phyloP scores from a whole-genome alignment of 1,284 basidiomycete species.

The Fomitopsis palustris region DNA sequence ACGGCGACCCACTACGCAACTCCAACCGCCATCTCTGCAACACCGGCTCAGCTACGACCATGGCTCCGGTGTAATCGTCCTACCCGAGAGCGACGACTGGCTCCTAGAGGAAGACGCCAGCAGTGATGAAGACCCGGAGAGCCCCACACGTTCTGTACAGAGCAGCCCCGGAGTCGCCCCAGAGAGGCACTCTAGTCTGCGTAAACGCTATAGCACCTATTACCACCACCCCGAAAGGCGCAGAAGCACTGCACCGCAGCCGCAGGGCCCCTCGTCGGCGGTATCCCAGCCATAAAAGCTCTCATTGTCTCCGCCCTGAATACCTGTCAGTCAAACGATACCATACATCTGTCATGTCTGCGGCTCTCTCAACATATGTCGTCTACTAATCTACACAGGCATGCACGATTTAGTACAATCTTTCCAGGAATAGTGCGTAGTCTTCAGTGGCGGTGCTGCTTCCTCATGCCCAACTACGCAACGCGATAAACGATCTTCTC shows the following conservation, averaged over 20 bases:
- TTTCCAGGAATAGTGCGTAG: too few species aligned
- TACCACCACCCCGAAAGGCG: slow-evolving; percentile 74
- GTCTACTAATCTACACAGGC: neutral
- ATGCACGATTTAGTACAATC: neutral
- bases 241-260: slow-evolving; percentile 19
- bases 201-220: slow-evolving; percentile 61
- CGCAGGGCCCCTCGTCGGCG: neutral
- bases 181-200: slow-evolving; percentile 16
- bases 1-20: slow-evolving; percentile 19
- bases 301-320: neutral
- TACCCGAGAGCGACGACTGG: slow-evolving; percentile 78
- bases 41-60: slow-evolving; percentile 76
- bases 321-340: too few species aligned
- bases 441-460: too few species aligned
- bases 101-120: slow-evolving; percentile 45
- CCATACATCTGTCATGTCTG: neutral
- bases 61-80: slow-evolving; percentile 78
- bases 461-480: too few species aligned
- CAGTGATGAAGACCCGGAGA: slow-evolving; percentile 31
- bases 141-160: slow-evolving; percentile 15
- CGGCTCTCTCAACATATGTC: neutral
- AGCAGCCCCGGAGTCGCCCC: slow-evolving; percentile 11
- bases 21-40: slow-evolving; percentile 13
- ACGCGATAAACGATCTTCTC: slow-evolving; percentile 20
- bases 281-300: neutral